Evolutionary conservation across 2,329 filamentous ascomycete genomes (phyloP), one percentile per base, ranked within the genome.

Genomic region (Cercospora zeae-maydis): DNA sequence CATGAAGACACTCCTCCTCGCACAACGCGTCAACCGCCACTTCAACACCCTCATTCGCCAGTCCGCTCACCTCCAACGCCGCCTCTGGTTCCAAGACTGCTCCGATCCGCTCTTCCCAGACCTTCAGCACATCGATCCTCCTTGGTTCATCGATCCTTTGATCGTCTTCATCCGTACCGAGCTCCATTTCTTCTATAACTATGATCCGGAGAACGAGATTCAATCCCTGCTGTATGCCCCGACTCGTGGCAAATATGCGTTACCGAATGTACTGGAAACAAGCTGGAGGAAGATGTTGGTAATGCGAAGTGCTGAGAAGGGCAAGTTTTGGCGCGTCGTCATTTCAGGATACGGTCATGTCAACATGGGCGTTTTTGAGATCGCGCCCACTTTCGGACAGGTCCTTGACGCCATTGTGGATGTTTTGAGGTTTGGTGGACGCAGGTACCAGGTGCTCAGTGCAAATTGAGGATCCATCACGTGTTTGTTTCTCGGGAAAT

Each of bases 271-370:
- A 3, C 24, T 37, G n/a, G 36, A 37, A 24, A 21, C 59, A 13
- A 61, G 37, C 31, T 61, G 59, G 59, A 33, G 52, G 27, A 42
- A 33, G n/a, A 61, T 56, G 59, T 21, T 49, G 36, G 59, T 56
- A 2, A 56, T 61, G 59, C 56, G 59, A 31, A 34, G 51, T 21
- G 51, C 51, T 19, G 27, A 42, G 30, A 49, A 51, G 13, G 14
- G 27, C 10, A 21, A 31, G n/a, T 33, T 34, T 13, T 61, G 58
- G 58, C 57, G 45, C 13, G 42, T 59, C 19, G 45, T 52, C 4
- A 52, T 59, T 14, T n/a, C 45, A 9, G 45, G 45, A 24, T 19
- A 14, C 21, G 57, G 45, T 14, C 31, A 27, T 27, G 21, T 59
- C 16, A 31, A 53, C 13, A 31, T 59, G 30, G 57, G 57, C 13